Evolutionary conservation across 176 grass and related monocot species (phyloP), one percentile per base, ranked within the genome.

Genomic region (Oryza glumipatula): DNA sequence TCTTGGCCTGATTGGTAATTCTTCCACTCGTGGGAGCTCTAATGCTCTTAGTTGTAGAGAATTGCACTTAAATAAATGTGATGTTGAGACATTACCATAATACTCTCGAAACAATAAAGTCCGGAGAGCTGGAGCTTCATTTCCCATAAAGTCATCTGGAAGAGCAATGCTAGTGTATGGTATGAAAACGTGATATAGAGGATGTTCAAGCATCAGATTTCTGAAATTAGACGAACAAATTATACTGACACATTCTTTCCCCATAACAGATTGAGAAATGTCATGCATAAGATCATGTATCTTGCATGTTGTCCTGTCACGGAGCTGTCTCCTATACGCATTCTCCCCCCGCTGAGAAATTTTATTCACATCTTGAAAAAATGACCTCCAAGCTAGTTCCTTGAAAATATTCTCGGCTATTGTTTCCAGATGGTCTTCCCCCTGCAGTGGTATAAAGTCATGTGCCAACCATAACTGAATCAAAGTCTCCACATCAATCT

Each of bases 251-350:
- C 82, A 76, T 54, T 84, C 63, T 14, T 58, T 84, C 5, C 64
- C 64, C 73, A 76, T 76, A 21, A 76, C 32, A 43, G 1, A 69
- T 5, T 52, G 35, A 17, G 73, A 64, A 26, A 76, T 13, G 9
- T 76, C 82, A 68, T 76, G 64, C 82, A 84, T 84, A 30, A 84
- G 73, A 69, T 84, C 73, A 76, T 84, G 82, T 30, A 84, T 84
- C 0, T 44, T 84, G 64, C 82, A 84, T 12, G 17, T 67, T 10
- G 21, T 77, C 13, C 12, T 67, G 1, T 6, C 15, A 22, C 11
- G 4, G 2, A 74, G 12, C 1, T 23, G 2, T 0, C 0, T 3
- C 0, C 15, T 48, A 0, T 68, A 4, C 4, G 0, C 23, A 41
- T 13, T 49, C 47, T 14, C 36, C 36, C 0, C 12, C 14, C 51